Percentiles rank a stretch among this genome's conserved stretches.
These are phyloP conservation scores for Acidomyces sp. DNA, from an alignment of 495 filamentous ascomycete species.

Conservation along the genomic window DNA sequence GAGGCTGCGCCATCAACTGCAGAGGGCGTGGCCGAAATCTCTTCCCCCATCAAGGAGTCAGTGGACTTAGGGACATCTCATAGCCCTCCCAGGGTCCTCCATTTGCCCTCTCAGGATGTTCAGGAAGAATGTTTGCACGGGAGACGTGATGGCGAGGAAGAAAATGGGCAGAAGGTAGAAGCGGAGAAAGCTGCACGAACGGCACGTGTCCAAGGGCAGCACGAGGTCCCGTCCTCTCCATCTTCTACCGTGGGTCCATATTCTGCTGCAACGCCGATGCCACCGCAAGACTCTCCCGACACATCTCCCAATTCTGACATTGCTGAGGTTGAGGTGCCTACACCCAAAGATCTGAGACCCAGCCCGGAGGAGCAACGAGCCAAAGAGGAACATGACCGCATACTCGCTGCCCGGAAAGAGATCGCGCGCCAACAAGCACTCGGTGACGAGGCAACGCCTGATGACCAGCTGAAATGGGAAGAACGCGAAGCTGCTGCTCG, in stretches of 20 bases:
- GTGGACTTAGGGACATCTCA: constrained; percentile 9
- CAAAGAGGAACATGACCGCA: constrained; percentile 30
- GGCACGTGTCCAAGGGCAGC: constrained; percentile 4
- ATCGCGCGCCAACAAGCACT: constrained; percentile 26
- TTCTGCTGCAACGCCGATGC: constrained; percentile 30
- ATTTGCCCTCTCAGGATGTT: constrained; percentile 26
- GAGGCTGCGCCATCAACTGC: constrained; percentile 12
- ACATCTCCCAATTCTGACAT: constrained; percentile 43
- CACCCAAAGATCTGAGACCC: constrained; percentile 22
- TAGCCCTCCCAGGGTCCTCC: constrained; percentile 22
- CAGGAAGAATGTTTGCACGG: constrained; percentile 26
- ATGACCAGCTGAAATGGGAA: constrained; percentile 31
- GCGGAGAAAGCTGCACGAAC: constrained; percentile 8
- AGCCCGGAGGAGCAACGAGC: constrained; percentile 24
- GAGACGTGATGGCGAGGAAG: constrained; percentile 19
- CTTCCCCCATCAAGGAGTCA: constrained; percentile 9
- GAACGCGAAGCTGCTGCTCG: constrained; percentile 17
- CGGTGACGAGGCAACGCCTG: constrained; percentile 25
- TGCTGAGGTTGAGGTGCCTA: constrained; percentile 26
- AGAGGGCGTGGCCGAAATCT: constrained; percentile 17
- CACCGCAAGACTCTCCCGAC: constrained; percentile 35
- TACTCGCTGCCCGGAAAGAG: constrained; percentile 28
- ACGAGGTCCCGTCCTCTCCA: constrained; percentile 29
- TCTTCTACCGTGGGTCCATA: constrained; percentile 32
- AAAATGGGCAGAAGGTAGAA: constrained; percentile 15